Percentiles rank a stretch among this genome's conserved stretches.
Conservation (phyloP, 2,329 filamentous ascomycete genomes). For the Neodidymelliopsis sp. region DNA sequence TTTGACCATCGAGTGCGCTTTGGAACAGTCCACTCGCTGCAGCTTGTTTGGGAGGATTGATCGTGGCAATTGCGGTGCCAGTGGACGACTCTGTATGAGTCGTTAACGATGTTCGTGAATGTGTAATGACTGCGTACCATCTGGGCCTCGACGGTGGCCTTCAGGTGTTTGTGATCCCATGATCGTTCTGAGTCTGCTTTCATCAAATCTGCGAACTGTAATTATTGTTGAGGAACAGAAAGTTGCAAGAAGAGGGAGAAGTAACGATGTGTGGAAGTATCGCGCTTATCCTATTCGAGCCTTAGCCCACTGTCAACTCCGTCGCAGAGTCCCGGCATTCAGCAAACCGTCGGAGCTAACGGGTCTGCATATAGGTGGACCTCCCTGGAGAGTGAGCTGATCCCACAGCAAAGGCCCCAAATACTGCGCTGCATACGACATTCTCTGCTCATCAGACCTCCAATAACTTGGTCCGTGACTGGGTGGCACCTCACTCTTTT, state of each 20-base stretch:
- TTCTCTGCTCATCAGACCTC: too few relatives aligned
- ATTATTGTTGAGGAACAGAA: background rate
- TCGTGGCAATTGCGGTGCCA: constrained; percentile 30
- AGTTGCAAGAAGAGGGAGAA: background rate
- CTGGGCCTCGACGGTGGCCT: constrained; percentile 41
- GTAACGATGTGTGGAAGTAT: background rate
- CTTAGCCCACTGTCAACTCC: constrained; percentile 6
- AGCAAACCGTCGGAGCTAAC: too few relatives aligned
- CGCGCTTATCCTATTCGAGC: background rate
- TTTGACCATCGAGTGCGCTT: constrained; percentile 51
- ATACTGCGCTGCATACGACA: too few relatives aligned
- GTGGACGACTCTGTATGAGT: constrained; percentile 34
- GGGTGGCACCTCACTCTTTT: too few relatives aligned
- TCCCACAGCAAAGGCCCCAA: too few relatives aligned
- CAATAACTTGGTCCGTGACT: too few relatives aligned
- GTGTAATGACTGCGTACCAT: constrained; percentile 32
- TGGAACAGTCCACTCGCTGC: constrained; percentile 46
- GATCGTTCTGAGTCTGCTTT: background rate
- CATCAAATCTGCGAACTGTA: background rate
- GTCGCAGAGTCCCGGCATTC: too few relatives aligned
- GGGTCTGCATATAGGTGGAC: too few relatives aligned
- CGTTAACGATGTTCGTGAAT: constrained; percentile 25
- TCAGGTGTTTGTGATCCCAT: constrained; percentile 53
- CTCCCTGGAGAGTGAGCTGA: background rate
- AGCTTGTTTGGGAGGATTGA: constrained; percentile 46